phyloP scores from a whole-genome alignment of 805 yeast species.

The Cephaloascus fragrans region DNA sequence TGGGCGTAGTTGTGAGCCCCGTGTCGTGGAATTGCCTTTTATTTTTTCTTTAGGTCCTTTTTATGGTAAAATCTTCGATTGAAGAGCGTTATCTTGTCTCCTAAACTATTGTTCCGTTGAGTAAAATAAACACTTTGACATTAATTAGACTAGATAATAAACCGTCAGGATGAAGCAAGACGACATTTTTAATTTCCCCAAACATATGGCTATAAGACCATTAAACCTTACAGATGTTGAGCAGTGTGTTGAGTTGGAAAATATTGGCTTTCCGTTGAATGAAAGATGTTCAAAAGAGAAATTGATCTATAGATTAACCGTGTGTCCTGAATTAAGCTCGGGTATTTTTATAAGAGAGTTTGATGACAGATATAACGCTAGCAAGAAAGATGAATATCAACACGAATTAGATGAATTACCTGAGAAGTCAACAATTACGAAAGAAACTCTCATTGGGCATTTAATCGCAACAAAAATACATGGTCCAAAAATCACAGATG shows the following conservation, averaged over 20 bases:
- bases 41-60: no score
- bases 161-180: background rate
- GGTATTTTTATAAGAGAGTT: conserved; percentile 79
- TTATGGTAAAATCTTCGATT: no score
- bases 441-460: conserved; percentile 70
- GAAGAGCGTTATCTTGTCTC: no score
- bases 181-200: conserved; percentile 20
- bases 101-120: no score
- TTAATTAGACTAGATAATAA: no score
- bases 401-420: conserved; percentile 23
- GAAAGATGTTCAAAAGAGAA: conserved; percentile 66
- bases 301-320: conserved; percentile 54
- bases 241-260: conserved; percentile 53
- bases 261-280: conserved; percentile 53
- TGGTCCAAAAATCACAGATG: conserved; percentile 39
- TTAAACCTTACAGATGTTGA: conserved; percentile 64
- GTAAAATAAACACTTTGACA: no score
- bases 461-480: conserved; percentile 67
- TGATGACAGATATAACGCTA: conserved; percentile 30
- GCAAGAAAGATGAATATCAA: conserved; percentile 14
- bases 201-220: conserved; percentile 65
- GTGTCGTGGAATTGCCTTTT: no score
- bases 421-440: conserved; percentile 35
- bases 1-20: no score
- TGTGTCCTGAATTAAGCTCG: conserved; percentile 84